phyloP scores from a whole-genome alignment of 805 yeast species.

The Wickerhamiella dianesei region DNA sequence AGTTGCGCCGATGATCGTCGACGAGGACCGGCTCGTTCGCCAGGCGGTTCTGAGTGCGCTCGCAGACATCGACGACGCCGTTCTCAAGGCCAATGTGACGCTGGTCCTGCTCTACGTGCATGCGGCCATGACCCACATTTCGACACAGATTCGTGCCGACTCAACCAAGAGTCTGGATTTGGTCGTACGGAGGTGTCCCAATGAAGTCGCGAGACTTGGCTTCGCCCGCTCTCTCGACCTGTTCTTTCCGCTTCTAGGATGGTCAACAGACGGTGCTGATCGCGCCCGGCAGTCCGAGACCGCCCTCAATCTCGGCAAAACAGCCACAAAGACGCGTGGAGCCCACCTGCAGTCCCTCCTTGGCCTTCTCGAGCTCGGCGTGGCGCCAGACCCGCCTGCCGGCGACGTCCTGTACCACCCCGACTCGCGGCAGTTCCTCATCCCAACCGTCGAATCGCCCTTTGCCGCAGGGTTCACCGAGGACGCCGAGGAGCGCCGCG shows the following conservation, averaged over 20 bases:
- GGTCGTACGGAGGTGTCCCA: slow-evolving; percentile 31
- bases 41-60: slow-evolving; percentile 35
- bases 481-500: slow-evolving; percentile 17
- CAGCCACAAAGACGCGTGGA: slow-evolving; percentile 18
- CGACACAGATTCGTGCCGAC: slow-evolving; percentile 59
- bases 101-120: slow-evolving; percentile 53
- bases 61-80: slow-evolving; percentile 13
- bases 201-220: slow-evolving; percentile 14
- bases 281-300: slow-evolving; percentile 11
- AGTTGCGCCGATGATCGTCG: slow-evolving; percentile 52
- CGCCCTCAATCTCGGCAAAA: slow-evolving; percentile 16
- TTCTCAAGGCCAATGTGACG: slow-evolving; percentile 27
- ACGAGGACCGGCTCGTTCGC: slow-evolving; percentile 54
- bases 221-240: slow-evolving; percentile 33
- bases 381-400: slow-evolving; percentile 4
- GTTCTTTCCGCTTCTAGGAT: slow-evolving; percentile 57
- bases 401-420: slow-evolving; percentile 7
- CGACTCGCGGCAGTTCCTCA: slow-evolving; percentile 11
- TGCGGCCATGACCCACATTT: slow-evolving; percentile 89
- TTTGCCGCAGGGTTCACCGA: slow-evolving; percentile 16
- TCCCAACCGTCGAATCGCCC: slow-evolving; percentile 13
- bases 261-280: slow-evolving; percentile 29
- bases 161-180: slow-evolving; percentile 54
- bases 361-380: slow-evolving; percentile 13
- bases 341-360: slow-evolving; percentile 16